phyloP scores from a whole-genome alignment of 306 rosid genomes.

The Geum urbanum region DNA sequence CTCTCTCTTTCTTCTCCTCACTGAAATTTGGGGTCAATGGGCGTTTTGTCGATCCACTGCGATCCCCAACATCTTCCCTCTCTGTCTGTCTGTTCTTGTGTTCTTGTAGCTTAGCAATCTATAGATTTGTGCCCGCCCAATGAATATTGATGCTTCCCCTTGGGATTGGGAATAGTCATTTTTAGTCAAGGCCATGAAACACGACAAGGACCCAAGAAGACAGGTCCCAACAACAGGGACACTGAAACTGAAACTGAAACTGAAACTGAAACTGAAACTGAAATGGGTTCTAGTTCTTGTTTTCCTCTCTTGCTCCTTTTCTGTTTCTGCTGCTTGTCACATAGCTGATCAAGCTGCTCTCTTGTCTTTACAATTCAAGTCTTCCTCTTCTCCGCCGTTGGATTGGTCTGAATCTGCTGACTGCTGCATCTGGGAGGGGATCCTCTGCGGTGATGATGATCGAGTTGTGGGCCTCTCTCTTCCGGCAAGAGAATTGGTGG shows the following conservation, averaged over 20 bases:
- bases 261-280: too few species aligned
- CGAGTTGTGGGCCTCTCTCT: constrained; percentile 47
- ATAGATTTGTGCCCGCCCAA: neutral
- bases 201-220: constrained; percentile 14
- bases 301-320: neutral
- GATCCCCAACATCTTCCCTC: neutral
- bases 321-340: constrained; percentile 34
- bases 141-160: neutral
- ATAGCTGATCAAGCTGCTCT: constrained; percentile 48
- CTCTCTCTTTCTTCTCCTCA: neutral
- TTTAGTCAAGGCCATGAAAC: constrained; percentile 19
- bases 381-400: constrained; percentile 29
- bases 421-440: constrained; percentile 83
- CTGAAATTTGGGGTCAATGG: constrained; percentile 16
- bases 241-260: neutral
- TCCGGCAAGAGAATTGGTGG: constrained; percentile 51
- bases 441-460: constrained; percentile 34
- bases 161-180: neutral
- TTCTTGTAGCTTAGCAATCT: neutral
- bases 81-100: neutral
- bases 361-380: constrained; percentile 31
- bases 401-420: constrained; percentile 60
- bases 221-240: neutral
- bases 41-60: neutral
- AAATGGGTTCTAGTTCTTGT: neutral